Conservation (phyloP, 805 yeast species). For the Starmera dryadoides region DNA sequence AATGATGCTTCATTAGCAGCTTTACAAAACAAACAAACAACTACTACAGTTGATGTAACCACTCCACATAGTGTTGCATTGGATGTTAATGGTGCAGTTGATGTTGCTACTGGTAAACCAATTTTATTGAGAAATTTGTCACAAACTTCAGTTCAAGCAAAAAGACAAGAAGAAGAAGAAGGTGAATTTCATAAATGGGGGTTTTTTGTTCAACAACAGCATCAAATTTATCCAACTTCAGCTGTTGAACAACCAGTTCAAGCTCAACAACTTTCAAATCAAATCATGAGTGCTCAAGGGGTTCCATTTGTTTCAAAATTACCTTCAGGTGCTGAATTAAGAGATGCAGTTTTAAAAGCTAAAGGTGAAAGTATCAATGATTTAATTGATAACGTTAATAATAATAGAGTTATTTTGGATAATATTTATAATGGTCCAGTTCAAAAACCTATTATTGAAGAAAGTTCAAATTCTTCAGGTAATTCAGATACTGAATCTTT, state of each 20-base stretch:
- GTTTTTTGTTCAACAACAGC: constrained; percentile 62
- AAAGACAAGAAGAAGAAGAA: constrained; percentile 81
- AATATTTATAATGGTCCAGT: constrained; percentile 33
- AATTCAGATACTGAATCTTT: constrained; percentile 1
- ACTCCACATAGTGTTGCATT: constrained; percentile 67
- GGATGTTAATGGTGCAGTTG: constrained; percentile 57
- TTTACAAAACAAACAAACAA: constrained; percentile 16
- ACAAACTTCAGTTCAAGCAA: constrained; percentile 59
- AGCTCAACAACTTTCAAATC: neutral
- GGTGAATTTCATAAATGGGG: constrained; percentile 91
- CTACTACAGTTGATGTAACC: constrained; percentile 5
- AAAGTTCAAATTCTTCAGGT: neutral
- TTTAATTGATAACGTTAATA: constrained; percentile 56
- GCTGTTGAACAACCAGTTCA: constrained; percentile 3
- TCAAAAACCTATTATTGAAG: constrained; percentile 13
- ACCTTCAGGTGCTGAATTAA: constrained; percentile 40
- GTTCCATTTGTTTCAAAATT: constrained; percentile 23
- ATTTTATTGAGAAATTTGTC: constrained; percentile 58
- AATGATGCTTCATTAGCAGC: constrained; percentile 8
- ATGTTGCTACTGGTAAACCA: constrained; percentile 65
- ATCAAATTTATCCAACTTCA: constrained; percentile 25
- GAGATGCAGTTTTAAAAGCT: constrained; percentile 57
- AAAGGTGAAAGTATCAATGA: constrained; percentile 69
- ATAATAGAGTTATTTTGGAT: constrained; percentile 43
- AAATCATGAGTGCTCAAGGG: neutral